Evolutionary conservation across 768 basidiomycete genomes (phyloP).

Genomic region (Rhodotorula kratochvilovae): DNA sequence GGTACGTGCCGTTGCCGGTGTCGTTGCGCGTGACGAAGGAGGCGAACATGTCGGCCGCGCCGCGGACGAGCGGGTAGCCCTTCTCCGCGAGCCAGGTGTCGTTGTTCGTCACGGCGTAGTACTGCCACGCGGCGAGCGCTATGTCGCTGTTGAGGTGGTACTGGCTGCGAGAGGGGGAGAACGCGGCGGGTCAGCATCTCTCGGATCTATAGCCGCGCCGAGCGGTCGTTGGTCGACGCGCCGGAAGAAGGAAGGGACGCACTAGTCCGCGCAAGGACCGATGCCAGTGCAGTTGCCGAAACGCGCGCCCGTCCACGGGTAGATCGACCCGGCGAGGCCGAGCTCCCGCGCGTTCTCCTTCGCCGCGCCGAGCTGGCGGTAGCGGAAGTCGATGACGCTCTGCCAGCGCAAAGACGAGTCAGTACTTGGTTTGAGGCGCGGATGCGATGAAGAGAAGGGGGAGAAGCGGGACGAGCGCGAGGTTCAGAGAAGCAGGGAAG

Average conservation of each 20-base stretch:
- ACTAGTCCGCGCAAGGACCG: constrained; percentile 15
- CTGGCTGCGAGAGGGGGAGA: not conserved
- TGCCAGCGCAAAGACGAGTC: constrained; percentile 6
- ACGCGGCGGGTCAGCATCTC: not conserved
- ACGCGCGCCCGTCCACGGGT: constrained; percentile 27
- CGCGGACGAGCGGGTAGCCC: constrained; percentile 31
- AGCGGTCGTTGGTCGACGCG: not conserved
- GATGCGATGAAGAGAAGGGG: not conserved
- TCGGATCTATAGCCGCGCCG: too few relatives aligned
- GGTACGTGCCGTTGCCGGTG: constrained; percentile 3
- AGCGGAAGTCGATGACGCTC: constrained; percentile 31
- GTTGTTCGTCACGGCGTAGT: constrained; percentile 26
- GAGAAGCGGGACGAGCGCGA: not conserved
- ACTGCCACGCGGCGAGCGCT: constrained; percentile 19
- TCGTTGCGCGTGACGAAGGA: constrained; percentile 28
- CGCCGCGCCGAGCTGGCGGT: constrained; percentile 33
- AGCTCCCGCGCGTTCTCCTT: constrained; percentile 18
- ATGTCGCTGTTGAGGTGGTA: constrained; percentile 37
- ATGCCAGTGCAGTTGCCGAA: constrained; percentile 34
- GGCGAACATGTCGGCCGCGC: constrained; percentile 28
- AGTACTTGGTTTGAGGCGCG: constrained; percentile 15
- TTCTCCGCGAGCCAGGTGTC: constrained; percentile 30
- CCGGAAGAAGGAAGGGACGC: not conserved
- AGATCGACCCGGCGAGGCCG: constrained; percentile 21
- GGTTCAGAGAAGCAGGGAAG: not conserved